These are phyloP conservation scores for Fusarium falciforme DNA, from an alignment of 2,329 filamentous ascomycete genomes.

Conservation along the genomic window DNA sequence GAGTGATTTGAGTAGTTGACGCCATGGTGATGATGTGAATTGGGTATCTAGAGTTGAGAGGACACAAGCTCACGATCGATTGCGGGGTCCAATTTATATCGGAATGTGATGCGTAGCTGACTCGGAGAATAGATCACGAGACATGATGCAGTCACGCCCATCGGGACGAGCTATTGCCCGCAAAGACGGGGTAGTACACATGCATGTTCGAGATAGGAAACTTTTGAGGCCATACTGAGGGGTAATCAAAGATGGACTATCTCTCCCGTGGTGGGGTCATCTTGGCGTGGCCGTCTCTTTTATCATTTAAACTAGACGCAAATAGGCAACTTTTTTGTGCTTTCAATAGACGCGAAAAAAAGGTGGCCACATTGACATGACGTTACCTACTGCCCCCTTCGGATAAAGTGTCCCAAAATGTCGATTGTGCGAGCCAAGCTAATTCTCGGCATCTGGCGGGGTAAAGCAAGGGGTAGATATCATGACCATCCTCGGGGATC, in stretches of 20 bases:
- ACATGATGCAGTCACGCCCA: not conserved
- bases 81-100: not conserved
- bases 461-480: not conserved
- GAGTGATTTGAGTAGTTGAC: conserved; percentile 29
- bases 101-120: not conserved
- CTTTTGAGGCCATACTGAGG: conserved; percentile 24
- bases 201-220: conserved; percentile 21
- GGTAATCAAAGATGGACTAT: not conserved
- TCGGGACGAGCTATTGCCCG: not conserved
- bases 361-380: not conserved
- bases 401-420: not conserved
- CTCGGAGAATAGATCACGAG: not conserved
- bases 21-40: conserved; percentile 12
- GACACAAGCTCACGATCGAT: not conserved
- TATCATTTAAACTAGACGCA: conserved; percentile 10
- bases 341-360: not conserved
- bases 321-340: conserved; percentile 34
- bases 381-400: not conserved
- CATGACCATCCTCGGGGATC: not conserved
- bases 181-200: not conserved
- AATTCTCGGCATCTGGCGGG: not conserved
- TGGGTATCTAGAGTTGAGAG: not conserved
- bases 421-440: not conserved
- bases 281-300: not conserved
- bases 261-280: conserved; percentile 11